phyloP scores from a whole-genome alignment of 106 monocot genomes.

The Triglochin maritima region DNA sequence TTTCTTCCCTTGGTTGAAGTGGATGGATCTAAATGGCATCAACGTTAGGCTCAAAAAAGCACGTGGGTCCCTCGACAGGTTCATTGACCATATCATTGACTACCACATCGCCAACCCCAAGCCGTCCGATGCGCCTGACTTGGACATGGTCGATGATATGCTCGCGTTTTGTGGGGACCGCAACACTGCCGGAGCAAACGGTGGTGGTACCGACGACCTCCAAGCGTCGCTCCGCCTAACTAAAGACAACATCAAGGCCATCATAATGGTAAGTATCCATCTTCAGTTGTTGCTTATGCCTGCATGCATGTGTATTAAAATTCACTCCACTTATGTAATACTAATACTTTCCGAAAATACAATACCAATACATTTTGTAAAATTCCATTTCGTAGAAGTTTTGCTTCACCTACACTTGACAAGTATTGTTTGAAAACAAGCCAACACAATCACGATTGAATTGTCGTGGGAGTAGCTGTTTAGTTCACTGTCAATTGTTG shows the following conservation, averaged over 20 bases:
- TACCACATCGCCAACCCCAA: slow-evolving; percentile 52
- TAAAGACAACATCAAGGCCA: slow-evolving; percentile 81
- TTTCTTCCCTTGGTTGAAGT: slow-evolving; percentile 68
- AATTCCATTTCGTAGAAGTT: no score
- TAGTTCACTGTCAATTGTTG: no score
- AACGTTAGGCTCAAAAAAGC: slow-evolving; percentile 41
- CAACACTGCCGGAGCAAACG: neutral
- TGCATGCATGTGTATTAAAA: no score
- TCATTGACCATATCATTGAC: slow-evolving; percentile 80
- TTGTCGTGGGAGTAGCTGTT: no score
- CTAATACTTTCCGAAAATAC: no score
- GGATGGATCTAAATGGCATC: slow-evolving; percentile 60
- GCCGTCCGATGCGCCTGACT: slow-evolving; percentile 30
- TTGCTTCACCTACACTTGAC: no score
- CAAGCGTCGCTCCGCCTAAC: slow-evolving; percentile 47
- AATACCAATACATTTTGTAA: no score
- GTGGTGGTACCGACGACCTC: slow-evolving; percentile 16
- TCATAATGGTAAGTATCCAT: slow-evolving; percentile 61
- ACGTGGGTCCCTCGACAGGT: slow-evolving; percentile 39
- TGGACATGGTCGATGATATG: slow-evolving; percentile 99
- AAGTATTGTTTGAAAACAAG: no score
- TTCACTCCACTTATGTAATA: no score
- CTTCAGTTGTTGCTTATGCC: no score
- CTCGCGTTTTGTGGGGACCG: slow-evolving; percentile 43
- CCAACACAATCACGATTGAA: no score